Base-by-base conservation (phyloP, 192 early-diverging fungal genomes). In the Coemansia reversa region DNA sequence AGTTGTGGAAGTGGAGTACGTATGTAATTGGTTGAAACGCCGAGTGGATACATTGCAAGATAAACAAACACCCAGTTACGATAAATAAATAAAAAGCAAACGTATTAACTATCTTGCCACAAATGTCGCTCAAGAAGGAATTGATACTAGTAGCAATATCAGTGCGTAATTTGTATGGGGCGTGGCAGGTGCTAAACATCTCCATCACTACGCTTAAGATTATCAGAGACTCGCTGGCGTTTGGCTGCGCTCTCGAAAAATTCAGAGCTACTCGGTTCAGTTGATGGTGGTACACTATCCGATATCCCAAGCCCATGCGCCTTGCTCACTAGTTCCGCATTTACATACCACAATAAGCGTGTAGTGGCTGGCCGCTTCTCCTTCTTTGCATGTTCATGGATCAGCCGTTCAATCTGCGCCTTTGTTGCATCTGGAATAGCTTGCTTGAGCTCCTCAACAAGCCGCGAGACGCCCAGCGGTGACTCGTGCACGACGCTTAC, bases 371-470 rank as follows among this genome's bases (percentile, higher is more conserved):
- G 65, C 5, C 80, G 74, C 52, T 74, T 82, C 42, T 82, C 80
- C 60, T 82, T 82, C 29, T 61, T 45, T 39, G 74, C 80, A 39
- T 76, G 64, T 51, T 76, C 74, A 27, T 76, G 64, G 22, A 82
- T 74, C 35, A 70, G 57, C 12, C 75, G 70, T 62, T 82, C 80
- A 29, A 76, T 68, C 58, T 76, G 71, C n/a, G 67, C 65, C 53
- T 82, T 82, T 35, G 65, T 74, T 11, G 69, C 68, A 1, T 58
- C 63, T 1, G 71, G 64, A 6, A 82, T 64, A 9, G 33, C 56
- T 11, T 39, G 57, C 47, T 74, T 72, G 7, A 73, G 55, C 58
- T 74, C 65, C 12, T 76, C 80, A 16, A 76, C 72, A 8, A 82
- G 62, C 25, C 62, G 63, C 49, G 59, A 39, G 1, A 82, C 56